phyloP scores from a whole-genome alignment of 305 asterid species.

The Fraxinus ornus region DNA sequence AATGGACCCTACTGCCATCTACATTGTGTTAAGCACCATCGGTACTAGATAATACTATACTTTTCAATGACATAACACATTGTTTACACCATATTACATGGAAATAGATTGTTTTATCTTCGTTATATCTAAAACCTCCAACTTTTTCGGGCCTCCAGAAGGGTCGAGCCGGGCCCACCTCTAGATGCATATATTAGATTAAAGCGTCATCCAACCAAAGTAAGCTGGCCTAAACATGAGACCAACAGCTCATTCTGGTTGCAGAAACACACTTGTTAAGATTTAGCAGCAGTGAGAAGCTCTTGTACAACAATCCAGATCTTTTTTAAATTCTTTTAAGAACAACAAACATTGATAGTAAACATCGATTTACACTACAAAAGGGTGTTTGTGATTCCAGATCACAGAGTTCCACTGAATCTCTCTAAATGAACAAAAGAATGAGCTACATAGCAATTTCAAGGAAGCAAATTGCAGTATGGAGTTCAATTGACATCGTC shows the following conservation, averaged over 20 bases:
- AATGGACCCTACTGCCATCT: not conserved
- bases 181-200: not conserved
- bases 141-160: not conserved
- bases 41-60: too few species aligned
- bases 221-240: not conserved
- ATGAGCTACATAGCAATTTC: conserved; percentile 1
- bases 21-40: not conserved
- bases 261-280: not conserved
- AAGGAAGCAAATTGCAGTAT: not conserved
- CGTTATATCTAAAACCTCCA: not conserved
- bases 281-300: not conserved
- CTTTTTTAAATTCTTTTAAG: not conserved
- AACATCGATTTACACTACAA: not conserved
- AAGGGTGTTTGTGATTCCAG: not conserved
- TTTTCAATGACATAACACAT: not conserved
- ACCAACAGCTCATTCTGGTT: not conserved
- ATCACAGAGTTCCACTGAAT: conserved; percentile 7
- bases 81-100: not conserved
- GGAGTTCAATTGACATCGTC: not conserved
- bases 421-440: conserved; percentile 15
- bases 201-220: not conserved
- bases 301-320: not conserved
- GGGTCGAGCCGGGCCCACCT: not conserved
- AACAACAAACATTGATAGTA: not conserved
- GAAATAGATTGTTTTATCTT: too few species aligned